phyloP scores from a whole-genome alignment of 2,329 filamentous ascomycete species.

The Colletotrichum brevisporum region DNA sequence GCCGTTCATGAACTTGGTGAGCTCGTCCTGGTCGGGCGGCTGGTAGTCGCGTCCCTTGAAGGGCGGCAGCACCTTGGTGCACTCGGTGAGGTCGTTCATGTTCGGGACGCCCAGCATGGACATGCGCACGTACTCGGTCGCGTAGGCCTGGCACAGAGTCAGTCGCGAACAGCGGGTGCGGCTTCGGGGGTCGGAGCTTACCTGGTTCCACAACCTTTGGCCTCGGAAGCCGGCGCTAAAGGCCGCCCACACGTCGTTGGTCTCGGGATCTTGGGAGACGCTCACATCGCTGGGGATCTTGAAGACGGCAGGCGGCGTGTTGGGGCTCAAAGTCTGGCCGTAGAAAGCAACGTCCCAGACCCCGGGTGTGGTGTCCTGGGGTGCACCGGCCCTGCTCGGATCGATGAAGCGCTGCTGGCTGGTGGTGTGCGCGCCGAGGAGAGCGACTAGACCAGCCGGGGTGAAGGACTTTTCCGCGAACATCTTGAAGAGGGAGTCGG shows the following conservation, averaged over 20 bases:
- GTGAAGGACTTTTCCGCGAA: slow-evolving; percentile 69
- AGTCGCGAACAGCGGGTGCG: slow-evolving; percentile 2
- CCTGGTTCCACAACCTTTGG: slow-evolving; percentile 58
- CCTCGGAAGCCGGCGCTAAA: slow-evolving; percentile 51
- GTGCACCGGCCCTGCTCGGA: slow-evolving; percentile 54
- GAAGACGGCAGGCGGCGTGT: slow-evolving; percentile 54
- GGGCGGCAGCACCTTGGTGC: slow-evolving; percentile 65
- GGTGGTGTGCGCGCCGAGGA: slow-evolving; percentile 68
- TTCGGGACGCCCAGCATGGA: slow-evolving; percentile 69
- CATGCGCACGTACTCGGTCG: slow-evolving; percentile 67
- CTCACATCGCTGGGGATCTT: slow-evolving; percentile 59
- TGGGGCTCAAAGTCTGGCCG: slow-evolving; percentile 52
- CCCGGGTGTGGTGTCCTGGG: slow-evolving; percentile 67
- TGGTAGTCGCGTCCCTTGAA: slow-evolving; percentile 42
- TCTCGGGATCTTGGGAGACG: slow-evolving; percentile 54
- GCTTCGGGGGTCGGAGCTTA: slow-evolving; percentile 44
- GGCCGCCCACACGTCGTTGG: slow-evolving; percentile 52
- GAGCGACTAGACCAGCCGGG: slow-evolving; percentile 64
- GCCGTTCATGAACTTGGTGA: slow-evolving; percentile 25
- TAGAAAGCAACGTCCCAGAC: slow-evolving; percentile 69
- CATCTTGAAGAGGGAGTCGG: slow-evolving; percentile 62
- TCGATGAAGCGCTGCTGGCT: slow-evolving; percentile 64
- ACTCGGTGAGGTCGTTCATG: slow-evolving; percentile 69
- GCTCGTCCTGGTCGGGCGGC: slow-evolving; percentile 30
- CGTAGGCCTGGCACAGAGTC: slow-evolving; percentile 58